Base-by-base conservation (phyloP, 192 early-diverging fungal genomes). In the Spizellomyces punctatus region DNA sequence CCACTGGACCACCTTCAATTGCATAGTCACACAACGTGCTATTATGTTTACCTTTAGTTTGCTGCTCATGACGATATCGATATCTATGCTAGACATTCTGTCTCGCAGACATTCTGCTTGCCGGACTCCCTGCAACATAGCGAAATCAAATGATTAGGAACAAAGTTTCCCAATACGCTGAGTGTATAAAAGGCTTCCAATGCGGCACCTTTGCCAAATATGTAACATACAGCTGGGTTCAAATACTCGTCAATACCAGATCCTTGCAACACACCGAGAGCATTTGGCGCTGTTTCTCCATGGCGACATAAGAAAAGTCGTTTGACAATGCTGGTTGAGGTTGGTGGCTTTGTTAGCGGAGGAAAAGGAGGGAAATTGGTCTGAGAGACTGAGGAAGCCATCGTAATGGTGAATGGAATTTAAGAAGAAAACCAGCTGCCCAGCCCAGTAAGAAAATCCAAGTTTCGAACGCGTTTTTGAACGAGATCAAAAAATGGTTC, bases 271-370 rank as follows among this genome's bases (percentile, higher is more conserved):
- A 81, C 57, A 21, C 79, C 77, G 19, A 19, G 43, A 6, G 81
- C 75, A 67, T 86, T 86, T 3, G 79, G 69, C 1, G 67, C 78
- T 1, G 85, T 86, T 67, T 85, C 84, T 5, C 82, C 85, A 66
- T 86, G 85, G 12, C 85, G 47, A 56, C 82, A 84, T 1, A 86
- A 49, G 61, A 69, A 81, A 16, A 86, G 74, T 14, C 85, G 81
- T 58, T 84, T 86, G 6, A 84, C 82, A 41, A 52, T 36, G 47
- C 59, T 21, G 9, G 66, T 49, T 8, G 72, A 63, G 17, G 69
- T 58, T 46, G 74, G 68, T 27, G 74, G 43, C 46, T 58, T 17
- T 1, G 61, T 65, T 10, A 66, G 44, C 8, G 73, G 64, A 22
- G 78, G 78, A 45, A 79, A 75, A 7, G 49, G 60, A 8, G 70